Base-by-base conservation (phyloP, 192 early-diverging fungal genomes). In the Powellomyces hirtus region DNA sequence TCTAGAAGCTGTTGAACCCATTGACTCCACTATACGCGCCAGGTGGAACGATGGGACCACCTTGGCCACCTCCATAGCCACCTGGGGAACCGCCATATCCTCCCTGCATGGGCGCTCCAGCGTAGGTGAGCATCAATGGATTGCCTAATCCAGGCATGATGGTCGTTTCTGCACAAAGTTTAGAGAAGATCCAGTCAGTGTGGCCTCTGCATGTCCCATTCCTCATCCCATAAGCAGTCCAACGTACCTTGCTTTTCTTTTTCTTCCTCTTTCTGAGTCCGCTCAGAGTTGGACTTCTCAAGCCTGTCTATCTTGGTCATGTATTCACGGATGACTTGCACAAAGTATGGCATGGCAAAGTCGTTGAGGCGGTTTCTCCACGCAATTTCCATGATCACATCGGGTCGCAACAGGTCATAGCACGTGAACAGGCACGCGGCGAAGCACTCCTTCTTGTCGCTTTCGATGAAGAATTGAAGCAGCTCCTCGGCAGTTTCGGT, bases 281-380 rank as follows among this genome's bases (percentile, higher is more conserved):
- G 50, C 44, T 79, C 75, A 14, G 60, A 26, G 62, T 84, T 79
- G 46, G 79, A 77, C 60, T 81, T 77, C 59, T 84, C 84, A 42
- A 86, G 56, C 35, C 42, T 65, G 36, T 86, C 80, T 31, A 98
- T 92, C 88, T 95, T 95, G 38, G 52, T 74, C 73, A 89, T 88
- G 73, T 90, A 91, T 79, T 98, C 95, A 51, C 94, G 86, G 73
- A 90, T 80, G 44, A 88, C 80, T 66, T 99, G 93, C 62, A 99
- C 92, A 80, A 98, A 89, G 75, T 95, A 98, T 16, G 97, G 97
- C 94, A 97, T 97, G 8, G 96, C 91, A 84, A 94, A 95, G 72
- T 97, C 96, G 51, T 81, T 87, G 74, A 95, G 76, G 1, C 88
- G 84, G 69, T 95, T 86, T 13, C 94, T 76, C 97, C 96, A 99